Evolutionary conservation across 2,329 filamentous ascomycete species (phyloP).

Genomic region (Colletotrichum sojae): DNA sequence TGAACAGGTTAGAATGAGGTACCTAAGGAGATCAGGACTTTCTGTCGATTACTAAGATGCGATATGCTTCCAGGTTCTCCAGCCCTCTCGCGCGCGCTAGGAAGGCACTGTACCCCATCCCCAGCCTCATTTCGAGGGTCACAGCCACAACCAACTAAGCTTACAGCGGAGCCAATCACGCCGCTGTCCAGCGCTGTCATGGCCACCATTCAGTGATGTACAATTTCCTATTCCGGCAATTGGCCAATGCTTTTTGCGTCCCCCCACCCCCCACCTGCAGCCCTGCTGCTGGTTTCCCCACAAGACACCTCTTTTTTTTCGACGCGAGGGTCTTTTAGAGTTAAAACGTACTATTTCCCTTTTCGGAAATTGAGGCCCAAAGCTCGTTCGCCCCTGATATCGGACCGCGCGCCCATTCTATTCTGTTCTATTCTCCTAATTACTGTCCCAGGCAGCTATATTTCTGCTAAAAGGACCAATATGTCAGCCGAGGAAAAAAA

Average conservation of each 20-base stretch:
- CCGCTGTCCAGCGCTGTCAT: not conserved
- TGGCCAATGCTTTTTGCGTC: not conserved
- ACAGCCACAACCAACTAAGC: no score
- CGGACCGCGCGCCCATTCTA: not conserved
- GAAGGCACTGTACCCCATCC: not conserved
- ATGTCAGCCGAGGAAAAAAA: no score
- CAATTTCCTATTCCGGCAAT: conserved; percentile 14
- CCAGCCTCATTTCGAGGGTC: conserved; percentile 10
- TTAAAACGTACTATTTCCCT: conserved; percentile 20
- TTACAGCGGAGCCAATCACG: not conserved
- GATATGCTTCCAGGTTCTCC: no score
- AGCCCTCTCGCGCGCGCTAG: no score
- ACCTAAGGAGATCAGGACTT: no score
- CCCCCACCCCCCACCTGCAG: no score
- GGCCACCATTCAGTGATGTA: not conserved
- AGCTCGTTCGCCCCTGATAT: not conserved
- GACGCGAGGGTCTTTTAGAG: not conserved
- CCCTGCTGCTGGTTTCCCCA: no score
- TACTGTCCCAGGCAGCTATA: conserved; percentile 5
- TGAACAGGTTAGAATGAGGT: no score
- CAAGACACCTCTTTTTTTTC: not conserved
- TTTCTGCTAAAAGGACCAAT: no score
- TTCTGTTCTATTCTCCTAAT: conserved; percentile 1
- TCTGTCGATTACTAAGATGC: no score
- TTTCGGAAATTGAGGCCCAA: conserved; percentile 13